Conservation (phyloP, 2,329 filamentous ascomycete genomes). For the Fusarium ramigenum region DNA sequence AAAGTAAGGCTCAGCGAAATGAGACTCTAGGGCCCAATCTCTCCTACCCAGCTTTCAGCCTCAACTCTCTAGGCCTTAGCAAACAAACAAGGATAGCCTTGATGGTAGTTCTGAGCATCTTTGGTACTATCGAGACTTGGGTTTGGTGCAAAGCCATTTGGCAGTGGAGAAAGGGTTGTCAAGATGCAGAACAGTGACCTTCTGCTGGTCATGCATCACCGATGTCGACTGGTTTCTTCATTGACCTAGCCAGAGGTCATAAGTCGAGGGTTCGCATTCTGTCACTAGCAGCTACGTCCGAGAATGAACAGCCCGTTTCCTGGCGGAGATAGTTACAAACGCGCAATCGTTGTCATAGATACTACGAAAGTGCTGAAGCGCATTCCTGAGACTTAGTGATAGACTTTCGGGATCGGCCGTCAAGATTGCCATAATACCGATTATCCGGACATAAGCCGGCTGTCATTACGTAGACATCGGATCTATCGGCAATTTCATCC, state of each 20-base stretch:
- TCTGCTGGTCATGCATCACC: neutral
- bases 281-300: neutral
- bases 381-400: neutral
- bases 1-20: neutral
- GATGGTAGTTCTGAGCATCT: slow-evolving; percentile 41
- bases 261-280: neutral
- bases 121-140: slow-evolving; percentile 48
- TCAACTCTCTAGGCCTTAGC: slow-evolving; percentile 43
- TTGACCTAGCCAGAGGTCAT: neutral
- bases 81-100: slow-evolving; percentile 42
- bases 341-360: too few relatives aligned
- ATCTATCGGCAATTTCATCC: neutral
- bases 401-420: neutral
- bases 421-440: neutral
- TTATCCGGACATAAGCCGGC: neutral
- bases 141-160: slow-evolving; percentile 45
- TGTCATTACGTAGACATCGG: neutral
- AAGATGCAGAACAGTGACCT: neutral
- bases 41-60: slow-evolving; percentile 37
- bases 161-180: slow-evolving; percentile 40
- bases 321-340: neutral
- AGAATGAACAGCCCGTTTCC: too few relatives aligned
- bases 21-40: neutral
- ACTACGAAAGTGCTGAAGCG: neutral
- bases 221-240: neutral